Evolutionary conservation across 2,329 filamentous ascomycete genomes (phyloP).

Genomic region (Pestalotiopsis fici): DNA sequence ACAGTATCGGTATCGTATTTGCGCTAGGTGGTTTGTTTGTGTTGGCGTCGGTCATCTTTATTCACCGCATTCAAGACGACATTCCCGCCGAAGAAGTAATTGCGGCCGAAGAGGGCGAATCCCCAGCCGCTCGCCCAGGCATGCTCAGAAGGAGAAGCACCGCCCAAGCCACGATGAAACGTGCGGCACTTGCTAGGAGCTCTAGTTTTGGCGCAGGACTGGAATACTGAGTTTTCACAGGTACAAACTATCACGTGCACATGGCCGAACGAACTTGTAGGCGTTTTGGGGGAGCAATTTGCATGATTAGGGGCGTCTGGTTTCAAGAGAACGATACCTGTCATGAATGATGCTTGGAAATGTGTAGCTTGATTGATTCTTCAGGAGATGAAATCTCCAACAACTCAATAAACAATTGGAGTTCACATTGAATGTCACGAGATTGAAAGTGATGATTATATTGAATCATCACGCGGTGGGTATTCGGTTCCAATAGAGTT

Average conservation of each 20-base stretch:
- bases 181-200: conserved; percentile 48
- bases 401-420: not conserved
- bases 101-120: conserved; percentile 43
- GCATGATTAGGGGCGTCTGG: not conserved
- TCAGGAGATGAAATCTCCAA: not conserved
- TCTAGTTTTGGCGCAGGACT: conserved; percentile 48
- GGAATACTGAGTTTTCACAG: conserved; percentile 38
- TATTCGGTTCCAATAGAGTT: not conserved
- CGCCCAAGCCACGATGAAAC: conserved; percentile 40
- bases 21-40: conserved; percentile 81
- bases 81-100: conserved; percentile 38
- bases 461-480: too few relatives aligned
- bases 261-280: not conserved
- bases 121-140: conserved; percentile 21
- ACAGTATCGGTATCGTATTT: conserved; percentile 84
- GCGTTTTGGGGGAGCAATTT: not conserved
- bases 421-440: too few relatives aligned
- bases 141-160: conserved; percentile 38
- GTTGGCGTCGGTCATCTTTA: conserved; percentile 74
- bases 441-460: too few relatives aligned
- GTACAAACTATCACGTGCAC: not conserved
- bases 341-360: not conserved
- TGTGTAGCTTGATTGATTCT: not conserved
- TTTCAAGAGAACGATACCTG: not conserved
- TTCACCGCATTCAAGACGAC: conserved; percentile 67